Base-by-base conservation (phyloP, 768 basidiomycete genomes). In the Phylloporus sp. region DNA sequence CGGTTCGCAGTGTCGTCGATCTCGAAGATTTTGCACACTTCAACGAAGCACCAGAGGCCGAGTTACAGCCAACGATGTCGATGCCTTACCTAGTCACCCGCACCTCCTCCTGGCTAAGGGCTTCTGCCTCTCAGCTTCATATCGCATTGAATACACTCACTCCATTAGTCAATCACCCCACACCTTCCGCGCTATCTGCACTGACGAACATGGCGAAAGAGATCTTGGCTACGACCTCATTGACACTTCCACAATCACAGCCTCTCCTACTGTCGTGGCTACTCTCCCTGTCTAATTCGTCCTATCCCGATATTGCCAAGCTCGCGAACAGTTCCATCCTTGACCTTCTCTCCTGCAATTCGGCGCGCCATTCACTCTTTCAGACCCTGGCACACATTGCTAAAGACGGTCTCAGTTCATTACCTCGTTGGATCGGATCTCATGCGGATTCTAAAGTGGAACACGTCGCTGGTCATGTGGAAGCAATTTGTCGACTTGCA, bases 111-210 rank as follows among this genome's bases (percentile, higher is more conserved):
- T 98, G 94, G 89, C 74, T 96, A 35, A 76, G 75, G 18, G 91
- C 79, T 28, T 92, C 90, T 1, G 73, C 87, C 3, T 77, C 89
- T 6, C 92, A 96, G 58, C 69, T 98, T 10, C 80, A 86, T 37
- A 84, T 90, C 20, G 90, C 92, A 8, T 62, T 97, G 42, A 87
- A 90, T 54, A 71, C 84, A 0, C 69, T 97, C 17, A 77, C 84
- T 1, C 75, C 84, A 1, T 72, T 91, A 11, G 66, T 86, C 11
- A 75, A 78, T 3, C 91, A 95, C 59, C 81, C 84, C 11, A 87
- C 79, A 1, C 73, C 85, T 3, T 64, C 70, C 4, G 90, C 86
- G 6, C 76, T 86, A 13, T 52, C 66, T 18, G 80, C 80, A 0
- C 68, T 95, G 9, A 68, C 70, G 22, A 58, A 66, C 1, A 77